Conservation (phyloP, 192 early-diverging fungal species). For the Diversispora eburnea region DNA sequence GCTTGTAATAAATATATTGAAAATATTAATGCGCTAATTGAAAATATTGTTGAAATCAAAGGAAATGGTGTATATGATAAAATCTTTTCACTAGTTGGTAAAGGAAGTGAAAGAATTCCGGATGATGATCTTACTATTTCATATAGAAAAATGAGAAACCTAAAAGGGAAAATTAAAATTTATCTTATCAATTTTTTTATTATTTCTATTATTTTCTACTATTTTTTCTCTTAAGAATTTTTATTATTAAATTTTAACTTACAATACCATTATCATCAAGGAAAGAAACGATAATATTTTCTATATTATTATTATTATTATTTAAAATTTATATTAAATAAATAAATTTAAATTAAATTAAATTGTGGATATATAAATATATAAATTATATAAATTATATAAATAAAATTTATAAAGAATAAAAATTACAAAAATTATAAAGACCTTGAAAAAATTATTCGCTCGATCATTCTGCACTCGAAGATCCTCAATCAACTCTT, state of each 20-base stretch:
- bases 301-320: neutral
- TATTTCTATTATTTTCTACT: neutral
- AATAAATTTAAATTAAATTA: neutral
- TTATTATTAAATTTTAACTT: neutral
- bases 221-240: neutral
- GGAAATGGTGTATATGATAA: constrained; percentile 11
- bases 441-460: constrained; percentile 15
- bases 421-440: neutral
- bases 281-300: constrained; percentile 9
- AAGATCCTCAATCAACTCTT: neutral
- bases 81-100: neutral
- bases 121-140: constrained; percentile 10
- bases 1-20: constrained; percentile 22
- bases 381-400: neutral
- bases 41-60: constrained; percentile 19
- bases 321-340: neutral
- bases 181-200: neutral
- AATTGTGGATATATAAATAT: neutral
- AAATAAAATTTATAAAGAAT: neutral
- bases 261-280: neutral
- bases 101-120: constrained; percentile 5
- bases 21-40: neutral
- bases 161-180: neutral
- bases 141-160: neutral
- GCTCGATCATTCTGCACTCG: constrained; percentile 6